Evolutionary conservation across 2,329 filamentous ascomycete species (phyloP).

Genomic region (Rutstroemia sp.): DNA sequence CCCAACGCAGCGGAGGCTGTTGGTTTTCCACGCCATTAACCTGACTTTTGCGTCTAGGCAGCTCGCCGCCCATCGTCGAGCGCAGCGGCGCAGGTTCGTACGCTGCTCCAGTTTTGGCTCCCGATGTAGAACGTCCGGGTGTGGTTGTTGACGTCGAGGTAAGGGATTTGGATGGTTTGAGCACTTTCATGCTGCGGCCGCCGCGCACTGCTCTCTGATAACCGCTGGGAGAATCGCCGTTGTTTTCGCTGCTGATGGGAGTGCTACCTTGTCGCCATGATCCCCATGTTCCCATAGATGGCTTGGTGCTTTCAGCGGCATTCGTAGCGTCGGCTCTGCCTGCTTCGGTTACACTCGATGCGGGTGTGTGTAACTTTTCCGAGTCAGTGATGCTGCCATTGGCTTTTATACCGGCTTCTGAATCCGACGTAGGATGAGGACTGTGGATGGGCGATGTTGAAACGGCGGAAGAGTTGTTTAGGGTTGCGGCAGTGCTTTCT

Average conservation of each 20-base stretch:
- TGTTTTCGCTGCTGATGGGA: constrained; percentile 19
- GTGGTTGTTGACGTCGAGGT: constrained; percentile 41
- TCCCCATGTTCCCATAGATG: constrained; percentile 56
- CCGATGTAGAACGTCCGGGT: constrained; percentile 28
- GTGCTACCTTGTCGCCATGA: constrained; percentile 56
- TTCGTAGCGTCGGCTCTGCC: constrained; percentile 10
- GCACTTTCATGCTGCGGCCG: constrained; percentile 76
- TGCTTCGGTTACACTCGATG: constrained; percentile 2
- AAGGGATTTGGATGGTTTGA: constrained; percentile 67
- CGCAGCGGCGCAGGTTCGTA: constrained; percentile 42
- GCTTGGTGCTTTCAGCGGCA: constrained; percentile 17
- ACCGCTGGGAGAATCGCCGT: constrained; percentile 35
- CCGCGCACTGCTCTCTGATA: constrained; percentile 64
- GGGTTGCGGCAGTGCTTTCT: constrained; percentile 11
- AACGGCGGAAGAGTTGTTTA: constrained; percentile 14
- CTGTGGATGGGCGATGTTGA: constrained; percentile 11
- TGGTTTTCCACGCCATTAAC: constrained; percentile 29
- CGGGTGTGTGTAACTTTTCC: constrained; percentile 12
- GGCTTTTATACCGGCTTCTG: constrained; percentile 9
- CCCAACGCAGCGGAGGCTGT: constrained; percentile 37
- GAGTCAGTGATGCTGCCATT: constrained; percentile 16
- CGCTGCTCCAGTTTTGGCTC: constrained; percentile 41
- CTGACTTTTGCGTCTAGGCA: constrained; percentile 47
- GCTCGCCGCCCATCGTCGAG: constrained; percentile 36
- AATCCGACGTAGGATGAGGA: constrained; percentile 13